Conservation (phyloP, 1,139 yeast genomes). For the Scheffersomyces quercinus region DNA sequence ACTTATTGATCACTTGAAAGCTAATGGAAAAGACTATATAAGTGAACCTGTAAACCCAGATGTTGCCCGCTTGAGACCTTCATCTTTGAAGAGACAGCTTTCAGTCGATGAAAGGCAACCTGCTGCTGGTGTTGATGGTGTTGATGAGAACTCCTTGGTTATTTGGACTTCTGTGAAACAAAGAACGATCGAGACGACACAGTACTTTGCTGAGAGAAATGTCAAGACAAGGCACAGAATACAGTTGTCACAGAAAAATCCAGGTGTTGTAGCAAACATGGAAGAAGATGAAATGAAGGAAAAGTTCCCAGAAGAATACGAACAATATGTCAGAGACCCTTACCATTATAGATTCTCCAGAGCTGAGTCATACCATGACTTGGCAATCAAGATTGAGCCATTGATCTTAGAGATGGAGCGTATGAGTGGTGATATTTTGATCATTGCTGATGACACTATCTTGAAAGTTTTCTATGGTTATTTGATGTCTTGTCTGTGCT, state of each 20-base stretch:
- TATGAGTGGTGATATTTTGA: constrained; percentile 80
- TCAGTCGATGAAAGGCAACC: constrained; percentile 37
- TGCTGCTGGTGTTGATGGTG: constrained; percentile 51
- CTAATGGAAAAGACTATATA: constrained; percentile 33
- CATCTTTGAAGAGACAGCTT: constrained; percentile 15
- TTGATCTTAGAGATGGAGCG: constrained; percentile 90
- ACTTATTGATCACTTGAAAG: constrained; percentile 34
- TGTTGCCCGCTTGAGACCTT: constrained; percentile 20
- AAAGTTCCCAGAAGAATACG: constrained; percentile 69
- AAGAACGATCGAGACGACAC: constrained; percentile 80
- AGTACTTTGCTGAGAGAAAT: constrained; percentile 54
- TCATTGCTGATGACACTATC: constrained; percentile 92
- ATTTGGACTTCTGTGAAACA: constrained; percentile 93
- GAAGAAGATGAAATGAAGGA: constrained; percentile 57
- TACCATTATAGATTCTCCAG: constrained; percentile 92
- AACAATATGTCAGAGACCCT: constrained; percentile 70
- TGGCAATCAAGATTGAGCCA: constrained; percentile 93
- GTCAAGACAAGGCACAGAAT: constrained; percentile 72
- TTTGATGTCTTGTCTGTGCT: constrained; percentile 86
- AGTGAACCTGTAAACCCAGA: constrained; percentile 6
- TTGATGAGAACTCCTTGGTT: constrained; percentile 52
- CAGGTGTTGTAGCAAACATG: constrained; percentile 82
- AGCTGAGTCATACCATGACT: constrained; percentile 92
- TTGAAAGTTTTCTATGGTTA: constrained; percentile 89
- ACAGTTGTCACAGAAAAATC: constrained; percentile 83